Evolutionary conservation across 768 basidiomycete genomes (phyloP), one percentile per base, ranked within the genome.

Genomic region (Neoboletus brunneissimus): DNA sequence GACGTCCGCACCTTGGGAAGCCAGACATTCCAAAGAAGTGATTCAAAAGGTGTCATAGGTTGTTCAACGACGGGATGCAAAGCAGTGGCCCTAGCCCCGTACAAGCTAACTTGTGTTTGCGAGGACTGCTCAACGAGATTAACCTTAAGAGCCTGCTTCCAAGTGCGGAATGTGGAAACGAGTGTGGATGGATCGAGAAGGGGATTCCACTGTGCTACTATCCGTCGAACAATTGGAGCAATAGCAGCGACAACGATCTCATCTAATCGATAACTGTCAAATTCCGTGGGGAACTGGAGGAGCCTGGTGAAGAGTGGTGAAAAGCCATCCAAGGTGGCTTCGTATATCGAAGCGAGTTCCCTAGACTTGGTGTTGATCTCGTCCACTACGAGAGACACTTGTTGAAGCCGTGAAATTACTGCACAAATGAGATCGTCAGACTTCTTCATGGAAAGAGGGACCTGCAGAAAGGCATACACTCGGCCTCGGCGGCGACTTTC

Each of bases 41-140:
- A 91, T 68, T 99, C 97, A 68, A 91, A 99, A 0, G 96, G 88
- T 16, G 94, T 94, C 97, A 99, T 99, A 3, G 79, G 78, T 59
- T 73, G 78, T 57, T 84, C 83, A 45, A 75, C 67, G 16, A 74
- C 64, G 5, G 73, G 59, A 7, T 71, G 61, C 13, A 67, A 59
- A 9, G 69, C 61, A 4, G 63, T 53, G 13, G 75, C 74, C 53
- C 72, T 75, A 9, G 76, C 69, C n/a, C 85, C 87, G 66, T 84
- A 86, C 4, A 83, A 56, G 62, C 85, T 81, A 4, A 89, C 72
- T 58, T 84, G 77, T 0, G 73, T 75, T 46, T 75, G 64, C 11
- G 71, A 72, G 15, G 73, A 63, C 25, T 79, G 75, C 57, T 84
- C 81, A 1, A 70, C 66, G 12, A 69, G 58, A 43, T 79, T 81